Percentiles rank a stretch among this genome's conserved stretches.
Evolutionary conservation across 805 yeast species (phyloP).

Genomic region (Cyberlindnera mycetangii): DNA sequence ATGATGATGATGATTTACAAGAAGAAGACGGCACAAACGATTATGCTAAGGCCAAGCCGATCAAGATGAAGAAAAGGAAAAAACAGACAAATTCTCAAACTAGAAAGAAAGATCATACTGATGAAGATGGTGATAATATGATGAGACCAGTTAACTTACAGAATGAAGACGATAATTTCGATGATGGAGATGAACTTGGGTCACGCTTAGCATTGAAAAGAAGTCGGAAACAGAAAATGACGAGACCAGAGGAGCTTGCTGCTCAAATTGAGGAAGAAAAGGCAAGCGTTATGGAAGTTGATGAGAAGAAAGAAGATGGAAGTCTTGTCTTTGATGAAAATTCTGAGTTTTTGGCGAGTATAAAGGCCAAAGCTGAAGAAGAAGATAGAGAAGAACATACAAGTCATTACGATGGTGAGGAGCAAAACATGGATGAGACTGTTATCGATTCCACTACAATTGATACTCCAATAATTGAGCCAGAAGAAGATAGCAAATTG

Average conservation of each 20-base stretch:
- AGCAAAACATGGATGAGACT: neutral
- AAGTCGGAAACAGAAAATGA: slow-evolving; percentile 16
- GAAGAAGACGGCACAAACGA: slow-evolving; percentile 13
- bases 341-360: slow-evolving; percentile 33
- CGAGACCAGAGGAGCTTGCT: slow-evolving; percentile 24
- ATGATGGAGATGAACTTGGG: slow-evolving; percentile 26
- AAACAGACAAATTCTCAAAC: slow-evolving; percentile 3
- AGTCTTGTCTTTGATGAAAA: slow-evolving; percentile 35
- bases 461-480: neutral
- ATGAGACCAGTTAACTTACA: slow-evolving; percentile 29
- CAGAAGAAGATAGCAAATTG: slow-evolving; percentile 4
- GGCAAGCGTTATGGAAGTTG: slow-evolving; percentile 18
- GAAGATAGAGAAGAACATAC: neutral
- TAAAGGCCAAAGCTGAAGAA: slow-evolving; percentile 15
- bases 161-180: slow-evolving; percentile 21
- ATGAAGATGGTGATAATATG: slow-evolving; percentile 23
- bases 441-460: too few relatives aligned
- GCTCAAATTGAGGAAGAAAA: slow-evolving; percentile 21
- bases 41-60: slow-evolving; percentile 27
- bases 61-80: slow-evolving; percentile 32
- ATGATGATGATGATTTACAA: too few relatives aligned
- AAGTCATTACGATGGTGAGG: neutral
- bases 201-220: slow-evolving; percentile 27
- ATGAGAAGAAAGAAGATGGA: slow-evolving; percentile 12
- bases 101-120: slow-evolving; percentile 11